Conservation (phyloP, 2,329 filamentous ascomycete species). For the Cercospora sesami region DNA sequence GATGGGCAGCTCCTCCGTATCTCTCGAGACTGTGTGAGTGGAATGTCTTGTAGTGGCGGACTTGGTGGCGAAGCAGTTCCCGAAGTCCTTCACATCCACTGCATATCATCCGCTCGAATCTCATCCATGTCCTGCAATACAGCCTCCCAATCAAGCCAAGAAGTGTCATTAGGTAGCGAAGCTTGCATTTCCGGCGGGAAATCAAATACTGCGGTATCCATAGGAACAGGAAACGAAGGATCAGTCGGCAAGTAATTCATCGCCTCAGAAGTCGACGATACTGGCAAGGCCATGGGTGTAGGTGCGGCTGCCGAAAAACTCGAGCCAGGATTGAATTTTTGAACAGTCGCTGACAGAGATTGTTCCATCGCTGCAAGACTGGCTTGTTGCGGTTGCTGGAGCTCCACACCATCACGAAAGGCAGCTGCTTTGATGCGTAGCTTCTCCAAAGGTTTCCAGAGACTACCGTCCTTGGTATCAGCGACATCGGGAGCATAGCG, state of each 20-base stretch:
- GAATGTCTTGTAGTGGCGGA: neutral
- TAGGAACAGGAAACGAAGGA: neutral
- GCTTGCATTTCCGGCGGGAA: conserved; percentile 28
- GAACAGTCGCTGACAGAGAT: neutral
- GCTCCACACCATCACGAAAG: conserved; percentile 27
- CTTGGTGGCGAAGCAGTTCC: neutral
- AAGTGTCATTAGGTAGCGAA: conserved; percentile 24
- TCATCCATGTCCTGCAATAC: conserved; percentile 39
- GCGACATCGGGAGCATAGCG: conserved; percentile 50
- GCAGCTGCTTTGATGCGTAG: conserved; percentile 51
- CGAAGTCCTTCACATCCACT: conserved; percentile 46
- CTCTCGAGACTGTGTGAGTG: too few relatives aligned
- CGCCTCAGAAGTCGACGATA: neutral
- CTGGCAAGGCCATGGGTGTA: neutral
- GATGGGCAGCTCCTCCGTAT: too few relatives aligned
- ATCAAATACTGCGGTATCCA: conserved; percentile 20
- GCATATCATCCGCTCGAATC: conserved; percentile 56
- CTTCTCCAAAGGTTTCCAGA: conserved; percentile 58
- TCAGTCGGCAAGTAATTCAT: conserved; percentile 1
- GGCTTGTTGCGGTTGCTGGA: neutral
- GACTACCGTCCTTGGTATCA: conserved; percentile 52
- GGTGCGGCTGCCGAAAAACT: neutral
- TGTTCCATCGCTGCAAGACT: neutral
- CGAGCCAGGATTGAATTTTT: neutral
- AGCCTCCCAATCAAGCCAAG: conserved; percentile 42